Evolutionary conservation across 2,329 filamentous ascomycete genomes (phyloP).

Genomic region (Alternaria angustiovoidea): DNA sequence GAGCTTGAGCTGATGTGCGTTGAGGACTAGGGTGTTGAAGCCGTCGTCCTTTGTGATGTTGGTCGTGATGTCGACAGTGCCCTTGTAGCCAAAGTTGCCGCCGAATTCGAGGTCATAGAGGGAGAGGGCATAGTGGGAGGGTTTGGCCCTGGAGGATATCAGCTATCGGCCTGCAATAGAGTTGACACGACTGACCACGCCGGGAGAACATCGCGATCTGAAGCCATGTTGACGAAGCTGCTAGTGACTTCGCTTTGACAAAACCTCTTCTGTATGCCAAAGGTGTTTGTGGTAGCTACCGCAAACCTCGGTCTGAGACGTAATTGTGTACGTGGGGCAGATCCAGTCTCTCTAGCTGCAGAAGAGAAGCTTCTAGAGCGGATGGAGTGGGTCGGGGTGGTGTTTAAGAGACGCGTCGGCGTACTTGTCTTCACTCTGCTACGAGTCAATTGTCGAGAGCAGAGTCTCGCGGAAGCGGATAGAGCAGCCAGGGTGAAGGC

Average conservation of each 20-base stretch:
- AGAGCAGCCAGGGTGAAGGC: constrained; percentile 44
- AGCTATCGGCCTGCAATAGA: constrained; percentile 11
- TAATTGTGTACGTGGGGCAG: constrained; percentile 26
- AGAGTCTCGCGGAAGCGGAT: constrained; percentile 42
- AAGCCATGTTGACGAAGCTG: constrained; percentile 52
- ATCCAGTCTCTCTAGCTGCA: constrained; percentile 28
- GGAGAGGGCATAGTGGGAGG: constrained; percentile 83
- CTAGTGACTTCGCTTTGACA: constrained; percentile 45
- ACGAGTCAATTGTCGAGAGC: constrained; percentile 43
- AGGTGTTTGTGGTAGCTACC: constrained; percentile 19
- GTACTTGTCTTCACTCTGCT: constrained; percentile 20
- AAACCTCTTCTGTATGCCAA: constrained; percentile 34
- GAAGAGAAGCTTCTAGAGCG: constrained; percentile 29
- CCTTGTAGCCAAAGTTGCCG: constrained; percentile 81
- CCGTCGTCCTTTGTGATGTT: constrained; percentile 69
- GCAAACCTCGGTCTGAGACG: constrained; percentile 24
- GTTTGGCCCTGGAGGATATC: constrained; percentile 70
- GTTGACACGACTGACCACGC: constrained; percentile 47
- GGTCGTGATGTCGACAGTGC: constrained; percentile 80
- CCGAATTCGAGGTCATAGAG: constrained; percentile 79
- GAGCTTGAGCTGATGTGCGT: constrained; percentile 84
- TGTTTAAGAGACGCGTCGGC: constrained; percentile 20
- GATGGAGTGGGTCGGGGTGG: constrained; percentile 19
- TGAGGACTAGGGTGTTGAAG: constrained; percentile 81
- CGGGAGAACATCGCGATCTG: constrained; percentile 57